phyloP scores from a whole-genome alignment of 192 early-diverging fungal species.

The Entomortierella chlamydospora region DNA sequence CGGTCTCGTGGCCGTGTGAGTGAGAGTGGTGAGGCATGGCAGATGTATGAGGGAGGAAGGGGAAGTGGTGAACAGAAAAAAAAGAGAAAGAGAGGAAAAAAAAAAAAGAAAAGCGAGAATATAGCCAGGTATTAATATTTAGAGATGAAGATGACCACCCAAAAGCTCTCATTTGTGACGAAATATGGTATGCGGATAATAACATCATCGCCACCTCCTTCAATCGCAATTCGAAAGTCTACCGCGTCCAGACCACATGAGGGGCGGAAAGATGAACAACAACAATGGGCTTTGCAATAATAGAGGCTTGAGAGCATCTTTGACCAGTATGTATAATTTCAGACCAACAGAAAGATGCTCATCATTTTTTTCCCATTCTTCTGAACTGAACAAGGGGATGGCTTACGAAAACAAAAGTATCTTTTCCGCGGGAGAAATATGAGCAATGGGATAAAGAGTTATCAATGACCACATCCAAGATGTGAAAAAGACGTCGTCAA shows the following conservation, averaged over 20 bases:
- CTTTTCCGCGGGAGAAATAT: slow-evolving; percentile 28
- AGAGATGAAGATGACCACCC: not conserved
- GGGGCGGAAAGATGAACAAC: not conserved
- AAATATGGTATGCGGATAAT: not conserved
- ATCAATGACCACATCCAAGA: no score
- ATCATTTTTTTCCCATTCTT: not conserved
- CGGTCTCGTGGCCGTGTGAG: slow-evolving; percentile 37
- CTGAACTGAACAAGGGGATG: not conserved
- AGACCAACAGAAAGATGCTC: no score
- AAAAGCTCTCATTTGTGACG: not conserved
- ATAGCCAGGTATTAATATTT: not conserved
- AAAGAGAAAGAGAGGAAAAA: slow-evolving; percentile 5
- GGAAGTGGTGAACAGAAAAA: slow-evolving; percentile 8
- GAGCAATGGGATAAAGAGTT: not conserved
- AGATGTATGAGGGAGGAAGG: slow-evolving; percentile 2
- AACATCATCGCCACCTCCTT: slow-evolving; percentile 3
- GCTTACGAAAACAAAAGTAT: slow-evolving; percentile 23
- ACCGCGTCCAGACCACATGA: not conserved
- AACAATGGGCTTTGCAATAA: not conserved
- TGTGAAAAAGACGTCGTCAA: not conserved
- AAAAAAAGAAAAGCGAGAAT: not conserved
- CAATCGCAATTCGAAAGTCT: not conserved
- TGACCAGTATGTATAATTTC: no score
- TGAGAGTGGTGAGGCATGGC: slow-evolving; percentile 23
- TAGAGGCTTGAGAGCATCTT: not conserved